phyloP scores from a whole-genome alignment of 108 stramenopile species.

The Stephanodiscus triporus region DNA sequence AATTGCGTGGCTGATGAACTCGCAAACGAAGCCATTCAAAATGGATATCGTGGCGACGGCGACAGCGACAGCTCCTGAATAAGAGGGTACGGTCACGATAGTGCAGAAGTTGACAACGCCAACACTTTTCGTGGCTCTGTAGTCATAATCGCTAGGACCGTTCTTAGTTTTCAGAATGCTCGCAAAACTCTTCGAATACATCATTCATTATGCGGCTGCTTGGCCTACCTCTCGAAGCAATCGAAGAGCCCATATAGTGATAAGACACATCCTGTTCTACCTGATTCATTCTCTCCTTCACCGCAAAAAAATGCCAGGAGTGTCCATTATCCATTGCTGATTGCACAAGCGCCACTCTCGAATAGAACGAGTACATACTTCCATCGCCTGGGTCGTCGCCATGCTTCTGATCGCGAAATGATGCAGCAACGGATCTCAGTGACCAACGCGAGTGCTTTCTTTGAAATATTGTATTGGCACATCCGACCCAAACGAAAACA shows the following conservation, averaged over 20 bases:
- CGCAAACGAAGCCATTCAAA: conserved; percentile 39
- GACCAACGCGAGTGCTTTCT: conserved; percentile 19
- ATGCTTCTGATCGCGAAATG: conserved; percentile 17
- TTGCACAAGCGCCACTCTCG: conserved; percentile 56
- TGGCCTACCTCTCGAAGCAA: conserved; percentile 59
- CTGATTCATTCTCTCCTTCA: conserved; percentile 29
- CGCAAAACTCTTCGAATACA: conserved; percentile 45
- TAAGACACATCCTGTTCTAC: conserved; percentile 31
- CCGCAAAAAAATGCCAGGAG: conserved; percentile 64
- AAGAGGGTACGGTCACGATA: too few species aligned
- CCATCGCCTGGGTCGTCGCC: conserved; percentile 9
- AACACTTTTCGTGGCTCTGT: not conserved
- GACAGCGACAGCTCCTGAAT: too few species aligned
- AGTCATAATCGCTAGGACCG: conserved; percentile 1
- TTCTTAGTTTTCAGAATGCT: conserved; percentile 10
- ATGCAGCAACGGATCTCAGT: conserved; percentile 15
- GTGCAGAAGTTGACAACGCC: too few species aligned
- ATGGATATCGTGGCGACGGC: not conserved
- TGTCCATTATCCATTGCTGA: conserved; percentile 65
- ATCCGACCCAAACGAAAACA: conserved; percentile 70
- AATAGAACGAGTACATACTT: conserved; percentile 34
- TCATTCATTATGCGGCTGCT: conserved; percentile 52
- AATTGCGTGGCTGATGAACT: conserved; percentile 26
- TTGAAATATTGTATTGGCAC: conserved; percentile 24
- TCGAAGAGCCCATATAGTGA: conserved; percentile 63